phyloP scores from a whole-genome alignment of 805 yeast genomes.

The Candida orba region DNA sequence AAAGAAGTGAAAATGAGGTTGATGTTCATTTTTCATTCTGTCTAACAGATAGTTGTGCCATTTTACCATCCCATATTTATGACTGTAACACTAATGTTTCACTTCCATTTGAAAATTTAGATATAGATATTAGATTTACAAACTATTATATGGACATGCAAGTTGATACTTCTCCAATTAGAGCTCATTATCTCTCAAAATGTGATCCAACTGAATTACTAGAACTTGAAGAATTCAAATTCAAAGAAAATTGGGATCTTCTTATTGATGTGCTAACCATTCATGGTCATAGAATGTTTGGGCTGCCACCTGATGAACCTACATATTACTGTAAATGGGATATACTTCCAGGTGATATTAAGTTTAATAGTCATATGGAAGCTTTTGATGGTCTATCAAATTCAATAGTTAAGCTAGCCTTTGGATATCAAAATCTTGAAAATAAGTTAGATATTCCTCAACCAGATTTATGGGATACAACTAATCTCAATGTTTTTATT shows the following conservation, averaged over 20 bases:
- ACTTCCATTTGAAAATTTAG: constrained; percentile 55
- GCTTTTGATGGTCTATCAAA: constrained; percentile 37
- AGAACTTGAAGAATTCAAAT: constrained; percentile 7
- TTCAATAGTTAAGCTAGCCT: constrained; percentile 42
- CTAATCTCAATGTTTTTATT: constrained; percentile 51
- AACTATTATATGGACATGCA: constrained; percentile 92
- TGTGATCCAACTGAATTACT: constrained; percentile 11
- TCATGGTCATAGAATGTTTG: constrained; percentile 91
- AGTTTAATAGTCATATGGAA: constrained; percentile 41
- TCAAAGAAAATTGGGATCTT: constrained; percentile 29
- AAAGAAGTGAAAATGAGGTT: constrained; percentile 59
- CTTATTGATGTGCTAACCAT: constrained; percentile 51
- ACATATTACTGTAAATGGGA: constrained; percentile 92
- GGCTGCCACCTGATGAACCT: constrained; percentile 82
- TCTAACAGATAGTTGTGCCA: constrained; percentile 60
- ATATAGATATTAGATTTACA: constrained; percentile 77
- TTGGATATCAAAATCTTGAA: constrained; percentile 68
- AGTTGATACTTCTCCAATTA: constrained; percentile 57
- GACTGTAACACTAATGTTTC: constrained; percentile 55
- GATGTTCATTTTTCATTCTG: constrained; percentile 71
- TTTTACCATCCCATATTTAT: constrained; percentile 70
- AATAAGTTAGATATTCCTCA: constrained; percentile 57
- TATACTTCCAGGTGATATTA: constrained; percentile 55
- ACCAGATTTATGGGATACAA: constrained; percentile 59
- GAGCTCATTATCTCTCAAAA: constrained; percentile 24